phyloP scores from a whole-genome alignment of 2,329 filamentous ascomycete species.

The Cytospora paraplurivora region DNA sequence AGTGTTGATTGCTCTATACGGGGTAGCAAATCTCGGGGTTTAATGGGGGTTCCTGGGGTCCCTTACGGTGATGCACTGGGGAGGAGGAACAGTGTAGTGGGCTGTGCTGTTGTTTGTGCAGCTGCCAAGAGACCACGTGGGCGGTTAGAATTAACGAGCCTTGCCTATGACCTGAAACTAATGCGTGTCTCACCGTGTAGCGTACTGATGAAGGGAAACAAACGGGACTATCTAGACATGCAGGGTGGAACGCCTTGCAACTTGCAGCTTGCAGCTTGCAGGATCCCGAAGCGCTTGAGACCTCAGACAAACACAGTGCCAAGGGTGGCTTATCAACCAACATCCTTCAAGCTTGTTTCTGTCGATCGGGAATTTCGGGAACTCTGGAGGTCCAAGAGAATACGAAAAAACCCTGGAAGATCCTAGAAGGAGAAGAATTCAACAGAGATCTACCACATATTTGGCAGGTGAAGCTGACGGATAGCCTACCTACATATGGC shows the following conservation, averaged over 20 bases:
- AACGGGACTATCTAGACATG: constrained; percentile 1
- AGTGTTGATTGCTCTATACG: constrained; percentile 7
- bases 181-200: background rate
- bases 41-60: background rate
- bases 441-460: too few relatives aligned
- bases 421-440: too few relatives aligned
- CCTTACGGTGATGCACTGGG: too few relatives aligned
- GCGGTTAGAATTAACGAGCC: constrained; percentile 13
- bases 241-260: constrained; percentile 7
- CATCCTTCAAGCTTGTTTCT: background rate
- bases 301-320: background rate
- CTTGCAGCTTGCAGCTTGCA: constrained; percentile 17
- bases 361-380: background rate
- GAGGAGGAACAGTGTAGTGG: constrained; percentile 18
- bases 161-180: background rate
- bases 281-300: constrained; percentile 11
- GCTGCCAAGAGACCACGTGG: constrained; percentile 9
- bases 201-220: background rate
- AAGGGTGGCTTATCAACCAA: constrained; percentile 5
- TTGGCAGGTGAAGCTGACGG: too few relatives aligned
- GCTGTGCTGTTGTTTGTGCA: constrained; percentile 19
- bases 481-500: too few relatives aligned
- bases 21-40: background rate
- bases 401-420: background rate
- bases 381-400: constrained; percentile 1